Evolutionary conservation across 768 basidiomycete species (phyloP).

Genomic region (Rossbeevera mucosa): DNA sequence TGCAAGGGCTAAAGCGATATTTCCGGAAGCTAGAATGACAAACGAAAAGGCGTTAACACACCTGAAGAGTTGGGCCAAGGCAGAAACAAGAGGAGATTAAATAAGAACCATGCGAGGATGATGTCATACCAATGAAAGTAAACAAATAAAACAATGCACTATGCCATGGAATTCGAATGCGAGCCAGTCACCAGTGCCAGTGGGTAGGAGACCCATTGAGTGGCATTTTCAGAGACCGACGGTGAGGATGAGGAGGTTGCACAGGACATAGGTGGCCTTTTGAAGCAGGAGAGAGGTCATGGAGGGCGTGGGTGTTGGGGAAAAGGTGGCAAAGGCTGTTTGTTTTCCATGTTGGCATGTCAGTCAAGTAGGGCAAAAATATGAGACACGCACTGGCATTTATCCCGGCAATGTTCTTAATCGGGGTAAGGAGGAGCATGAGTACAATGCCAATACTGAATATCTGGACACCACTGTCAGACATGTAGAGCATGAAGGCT

Average conservation of each 20-base stretch:
- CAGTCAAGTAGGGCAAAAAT: too few species aligned
- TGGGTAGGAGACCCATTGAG: constrained; percentile 86
- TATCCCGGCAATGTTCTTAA: constrained; percentile 77
- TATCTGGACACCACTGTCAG: constrained; percentile 90
- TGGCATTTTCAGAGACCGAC: constrained; percentile 93
- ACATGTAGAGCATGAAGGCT: constrained; percentile 98
- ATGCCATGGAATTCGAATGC: constrained; percentile 80
- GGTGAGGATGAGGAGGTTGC: constrained; percentile 71
- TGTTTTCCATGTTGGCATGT: neutral
- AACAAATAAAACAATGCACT: constrained; percentile 34
- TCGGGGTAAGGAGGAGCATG: constrained; percentile 83
- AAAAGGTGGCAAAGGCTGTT: constrained; percentile 70
- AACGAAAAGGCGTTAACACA: neutral
- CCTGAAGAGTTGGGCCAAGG: neutral
- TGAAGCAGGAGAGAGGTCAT: constrained; percentile 56
- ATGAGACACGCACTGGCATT: constrained; percentile 61
- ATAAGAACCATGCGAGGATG: neutral
- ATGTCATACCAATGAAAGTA: neutral
- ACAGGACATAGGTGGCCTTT: constrained; percentile 65
- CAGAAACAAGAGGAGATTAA: neutral
- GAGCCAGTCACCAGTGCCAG: constrained; percentile 90
- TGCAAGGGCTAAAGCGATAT: constrained; percentile 34
- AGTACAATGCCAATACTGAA: constrained; percentile 96
- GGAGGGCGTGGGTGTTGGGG: constrained; percentile 41
- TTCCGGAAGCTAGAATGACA: constrained; percentile 39